A percentile compares a stretch with the other conserved stretches of the same genome.
phyloP scores from a whole-genome alignment of 139 green algal genomes.

The Asterochloris sp. region DNA sequence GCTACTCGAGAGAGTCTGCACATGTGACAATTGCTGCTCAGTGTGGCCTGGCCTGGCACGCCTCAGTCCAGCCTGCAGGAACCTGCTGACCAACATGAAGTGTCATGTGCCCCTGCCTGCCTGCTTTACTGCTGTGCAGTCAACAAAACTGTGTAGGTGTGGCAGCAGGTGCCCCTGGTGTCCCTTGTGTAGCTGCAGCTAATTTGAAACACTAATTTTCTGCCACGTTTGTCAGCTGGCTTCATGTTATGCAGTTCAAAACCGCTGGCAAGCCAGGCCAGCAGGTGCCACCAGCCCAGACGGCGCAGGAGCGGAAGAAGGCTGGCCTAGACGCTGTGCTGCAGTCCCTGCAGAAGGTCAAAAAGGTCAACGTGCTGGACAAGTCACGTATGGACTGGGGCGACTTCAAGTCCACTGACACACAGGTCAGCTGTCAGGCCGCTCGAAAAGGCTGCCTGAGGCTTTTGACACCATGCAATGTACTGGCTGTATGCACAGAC shows the following conservation, averaged over 20 bases:
- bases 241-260: slow-evolving; percentile 5
- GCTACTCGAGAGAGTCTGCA: not conserved
- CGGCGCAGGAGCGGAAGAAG: slow-evolving; percentile 27
- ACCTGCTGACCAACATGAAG: too few species aligned
- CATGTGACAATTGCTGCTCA: too few species aligned
- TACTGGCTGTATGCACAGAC: too few species aligned
- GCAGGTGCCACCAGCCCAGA: slow-evolving; percentile 54
- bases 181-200: too few species aligned
- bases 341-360: slow-evolving; percentile 37
- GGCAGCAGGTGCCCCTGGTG: too few species aligned
- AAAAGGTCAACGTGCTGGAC: slow-evolving; percentile 84
- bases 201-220: not conserved
- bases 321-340: slow-evolving; percentile 44
- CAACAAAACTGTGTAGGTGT: too few species aligned
- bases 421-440: not conserved
- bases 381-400: slow-evolving; percentile 87
- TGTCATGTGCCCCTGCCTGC: too few species aligned
- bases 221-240: not conserved
- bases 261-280: slow-evolving; percentile 36
- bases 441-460: too few species aligned
- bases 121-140: too few species aligned
- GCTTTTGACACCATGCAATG: too few species aligned
- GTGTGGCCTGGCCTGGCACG: too few species aligned
- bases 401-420: slow-evolving; percentile 57
- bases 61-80: too few species aligned